Percentiles rank a stretch among this genome's conserved stretches.
phyloP scores from a whole-genome alignment of 768 basidiomycete genomes.

The Suillus alpinus region DNA sequence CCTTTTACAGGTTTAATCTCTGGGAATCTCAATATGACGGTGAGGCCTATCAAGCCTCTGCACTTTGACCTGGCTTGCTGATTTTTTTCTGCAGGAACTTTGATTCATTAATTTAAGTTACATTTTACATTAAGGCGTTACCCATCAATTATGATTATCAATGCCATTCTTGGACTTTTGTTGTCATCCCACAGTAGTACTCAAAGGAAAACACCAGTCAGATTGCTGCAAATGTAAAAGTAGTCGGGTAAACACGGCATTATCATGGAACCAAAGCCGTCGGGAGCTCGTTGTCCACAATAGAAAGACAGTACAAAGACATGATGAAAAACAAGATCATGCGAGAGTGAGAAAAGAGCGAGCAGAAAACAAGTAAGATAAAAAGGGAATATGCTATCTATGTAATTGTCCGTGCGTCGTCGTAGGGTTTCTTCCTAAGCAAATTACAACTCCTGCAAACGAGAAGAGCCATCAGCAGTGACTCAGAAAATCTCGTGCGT shows the following conservation, averaged over 20 bases:
- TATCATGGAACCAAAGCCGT: not conserved
- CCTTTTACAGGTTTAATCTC: conserved; percentile 59
- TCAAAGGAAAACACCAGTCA: not conserved
- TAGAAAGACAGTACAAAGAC: not conserved
- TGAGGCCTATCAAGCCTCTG: conserved; percentile 4
- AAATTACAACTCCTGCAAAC: conserved; percentile 1
- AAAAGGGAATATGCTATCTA: not conserved
- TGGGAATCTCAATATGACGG: conserved; percentile 84
- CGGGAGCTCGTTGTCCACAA: not conserved
- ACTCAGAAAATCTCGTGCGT: not conserved
- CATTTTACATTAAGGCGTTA: not conserved
- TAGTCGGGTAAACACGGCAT: not conserved
- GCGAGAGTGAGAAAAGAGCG: not conserved
- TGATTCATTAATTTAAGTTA: not conserved
- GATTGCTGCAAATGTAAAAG: not conserved
- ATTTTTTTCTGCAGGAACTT: conserved; percentile 8
- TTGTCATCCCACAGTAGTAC: not conserved
- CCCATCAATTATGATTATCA: not conserved
- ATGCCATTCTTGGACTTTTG: not conserved
- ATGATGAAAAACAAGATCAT: not conserved
- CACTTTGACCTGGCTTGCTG: not conserved
- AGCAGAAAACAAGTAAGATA: not conserved
- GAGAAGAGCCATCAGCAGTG: not conserved
- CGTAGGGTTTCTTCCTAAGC: not conserved
- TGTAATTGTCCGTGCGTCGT: not conserved